Evolutionary conservation across 441 rosid species (phyloP).

Genomic region (Eutrema salsugineum): DNA sequence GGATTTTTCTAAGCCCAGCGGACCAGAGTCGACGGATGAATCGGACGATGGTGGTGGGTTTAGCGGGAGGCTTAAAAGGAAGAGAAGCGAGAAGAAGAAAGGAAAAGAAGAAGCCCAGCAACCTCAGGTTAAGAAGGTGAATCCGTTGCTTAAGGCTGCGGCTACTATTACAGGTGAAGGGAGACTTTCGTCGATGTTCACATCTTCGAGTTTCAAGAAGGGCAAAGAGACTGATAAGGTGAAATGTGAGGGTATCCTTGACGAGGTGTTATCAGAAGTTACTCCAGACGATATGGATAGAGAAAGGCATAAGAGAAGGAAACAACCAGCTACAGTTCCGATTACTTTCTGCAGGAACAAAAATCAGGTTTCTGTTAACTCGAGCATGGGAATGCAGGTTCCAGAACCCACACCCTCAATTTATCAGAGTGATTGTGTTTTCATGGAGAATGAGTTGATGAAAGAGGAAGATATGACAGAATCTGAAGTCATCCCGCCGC

Average conservation of each 20-base stretch:
- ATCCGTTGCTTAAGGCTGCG: slow-evolving; percentile 60
- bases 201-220: slow-evolving; percentile 69
- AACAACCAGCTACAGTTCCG: slow-evolving; percentile 21
- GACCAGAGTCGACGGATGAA: slow-evolving; percentile 66
- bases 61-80: slow-evolving; percentile 41
- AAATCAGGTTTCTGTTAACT: slow-evolving; percentile 11
- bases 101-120: slow-evolving; percentile 26
- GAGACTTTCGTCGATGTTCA: slow-evolving; percentile 75
- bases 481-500: slow-evolving; percentile 14
- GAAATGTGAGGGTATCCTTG: slow-evolving; percentile 65
- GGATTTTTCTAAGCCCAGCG: slow-evolving; percentile 68
- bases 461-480: slow-evolving; percentile 26
- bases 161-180: slow-evolving; percentile 86
- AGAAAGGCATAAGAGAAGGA: slow-evolving; percentile 56
- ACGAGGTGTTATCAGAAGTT: slow-evolving; percentile 73
- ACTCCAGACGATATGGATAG: slow-evolving; percentile 83
- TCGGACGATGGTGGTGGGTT: slow-evolving; percentile 47
- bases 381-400: not conserved
- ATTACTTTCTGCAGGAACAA: slow-evolving; percentile 31
- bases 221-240: slow-evolving; percentile 57
- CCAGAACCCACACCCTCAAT: not conserved
- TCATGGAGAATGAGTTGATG: slow-evolving; percentile 29
- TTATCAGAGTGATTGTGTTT: slow-evolving; percentile 16
- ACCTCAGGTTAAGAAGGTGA: slow-evolving; percentile 50
- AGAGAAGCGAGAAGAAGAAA: slow-evolving; percentile 46